A percentile compares a stretch with the other conserved stretches of the same genome.
Evolutionary conservation across 345 rosid genomes (phyloP).

Genomic region (Syzygium aromaticum): DNA sequence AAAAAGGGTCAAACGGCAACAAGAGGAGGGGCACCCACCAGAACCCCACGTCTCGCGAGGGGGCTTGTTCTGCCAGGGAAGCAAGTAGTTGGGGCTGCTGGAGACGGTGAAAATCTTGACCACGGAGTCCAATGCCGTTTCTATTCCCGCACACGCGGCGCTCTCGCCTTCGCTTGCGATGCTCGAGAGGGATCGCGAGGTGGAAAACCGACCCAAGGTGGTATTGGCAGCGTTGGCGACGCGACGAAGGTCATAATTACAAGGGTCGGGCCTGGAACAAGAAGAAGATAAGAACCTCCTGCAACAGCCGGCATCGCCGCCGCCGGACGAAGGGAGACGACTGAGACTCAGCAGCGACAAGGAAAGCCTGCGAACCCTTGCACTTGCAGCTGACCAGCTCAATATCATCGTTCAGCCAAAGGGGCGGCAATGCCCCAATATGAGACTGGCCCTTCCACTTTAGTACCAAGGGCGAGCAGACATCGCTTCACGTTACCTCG

Average conservation of each 20-base stretch:
- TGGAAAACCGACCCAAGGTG: neutral
- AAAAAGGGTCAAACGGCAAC: neutral
- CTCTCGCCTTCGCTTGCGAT: neutral
- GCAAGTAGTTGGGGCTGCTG: constrained; percentile 44
- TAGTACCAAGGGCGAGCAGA: neutral
- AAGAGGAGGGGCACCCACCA: constrained; percentile 17
- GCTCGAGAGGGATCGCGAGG: neutral
- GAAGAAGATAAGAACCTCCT: neutral
- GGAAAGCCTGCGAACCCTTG: neutral
- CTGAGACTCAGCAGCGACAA: neutral
- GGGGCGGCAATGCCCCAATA: neutral
- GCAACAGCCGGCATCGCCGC: neutral
- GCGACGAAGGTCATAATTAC: neutral
- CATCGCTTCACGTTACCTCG: neutral
- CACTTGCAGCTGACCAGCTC: neutral
- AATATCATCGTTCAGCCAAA: neutral
- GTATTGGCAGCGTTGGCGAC: neutral
- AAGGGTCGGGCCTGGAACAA: neutral
- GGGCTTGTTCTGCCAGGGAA: constrained; percentile 76
- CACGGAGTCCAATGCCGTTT: constrained; percentile 53
- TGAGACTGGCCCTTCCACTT: neutral
- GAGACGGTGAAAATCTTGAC: constrained; percentile 60
- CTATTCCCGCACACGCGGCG: constrained; percentile 22
- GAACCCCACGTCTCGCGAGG: constrained; percentile 76
- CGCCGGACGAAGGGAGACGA: neutral